A percentile compares a stretch with the other conserved stretches of the same genome.
phyloP scores from a whole-genome alignment of 179 eudicot genomes.

The Beta lomatogona region DNA sequence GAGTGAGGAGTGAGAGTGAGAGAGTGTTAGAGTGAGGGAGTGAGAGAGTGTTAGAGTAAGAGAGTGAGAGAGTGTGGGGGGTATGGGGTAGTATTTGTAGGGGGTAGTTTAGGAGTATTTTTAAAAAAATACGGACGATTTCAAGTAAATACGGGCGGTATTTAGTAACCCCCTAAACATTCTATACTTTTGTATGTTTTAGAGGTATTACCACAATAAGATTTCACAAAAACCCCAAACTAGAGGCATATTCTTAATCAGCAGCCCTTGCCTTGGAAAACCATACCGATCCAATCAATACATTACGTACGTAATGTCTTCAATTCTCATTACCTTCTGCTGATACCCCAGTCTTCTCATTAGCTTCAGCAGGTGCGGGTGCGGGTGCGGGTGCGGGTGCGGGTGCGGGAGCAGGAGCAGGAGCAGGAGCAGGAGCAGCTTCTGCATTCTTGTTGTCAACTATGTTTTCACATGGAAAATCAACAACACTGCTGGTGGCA shows the following conservation, averaged over 20 bases:
- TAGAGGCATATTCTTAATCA: slow-evolving; percentile 15
- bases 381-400: not conserved
- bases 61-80: slow-evolving; percentile 5
- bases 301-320: not conserved
- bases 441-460: slow-evolving; percentile 12
- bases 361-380: slow-evolving; percentile 15
- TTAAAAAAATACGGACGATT: no score
- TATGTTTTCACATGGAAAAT: slow-evolving; percentile 24
- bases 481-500: slow-evolving; percentile 24
- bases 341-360: slow-evolving; percentile 21
- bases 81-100: no score
- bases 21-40: no score
- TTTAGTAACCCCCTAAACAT: no score
- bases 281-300: slow-evolving; percentile 15
- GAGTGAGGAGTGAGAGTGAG: no score
- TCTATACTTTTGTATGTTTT: slow-evolving; percentile 19
- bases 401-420: slow-evolving; percentile 12
- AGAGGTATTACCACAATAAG: slow-evolving; percentile 19
- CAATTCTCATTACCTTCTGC: slow-evolving; percentile 24
- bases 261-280: not conserved
- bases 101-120: no score
- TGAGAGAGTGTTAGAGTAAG: no score
- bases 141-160: no score
- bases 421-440: slow-evolving; percentile 2
- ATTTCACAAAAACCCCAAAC: slow-evolving; percentile 22